These are phyloP conservation scores for Nicotiana noctiflora DNA, from an alignment of 257 asterid genomes.

Conservation along the genomic window DNA sequence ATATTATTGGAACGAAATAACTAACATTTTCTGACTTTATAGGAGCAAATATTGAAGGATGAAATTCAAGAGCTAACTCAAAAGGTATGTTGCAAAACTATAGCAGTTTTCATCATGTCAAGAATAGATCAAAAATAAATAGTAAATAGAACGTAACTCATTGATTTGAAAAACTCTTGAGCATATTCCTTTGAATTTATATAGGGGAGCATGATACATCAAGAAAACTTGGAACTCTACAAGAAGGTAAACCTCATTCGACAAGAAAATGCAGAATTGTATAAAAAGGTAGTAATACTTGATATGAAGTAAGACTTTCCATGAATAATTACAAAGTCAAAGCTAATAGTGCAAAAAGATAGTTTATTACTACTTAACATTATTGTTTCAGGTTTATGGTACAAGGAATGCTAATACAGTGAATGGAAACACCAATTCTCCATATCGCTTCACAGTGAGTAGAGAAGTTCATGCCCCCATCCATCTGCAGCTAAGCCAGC, in stretches of 20 bases:
- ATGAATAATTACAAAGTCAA: not conserved
- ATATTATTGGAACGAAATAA: too few species aligned
- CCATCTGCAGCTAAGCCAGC: conserved; percentile 61
- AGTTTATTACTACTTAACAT: not conserved
- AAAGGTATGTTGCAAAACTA: conserved; percentile 37
- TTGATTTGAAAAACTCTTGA: not conserved
- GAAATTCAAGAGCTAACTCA: conserved; percentile 56
- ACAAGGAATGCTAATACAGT: conserved; percentile 28
- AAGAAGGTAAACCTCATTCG: conserved; percentile 62
- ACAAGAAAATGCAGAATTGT: conserved; percentile 42
- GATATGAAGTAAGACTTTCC: not conserved
- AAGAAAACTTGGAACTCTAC: conserved; percentile 71
- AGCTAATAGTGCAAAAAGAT: not conserved
- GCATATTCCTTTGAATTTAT: not conserved
- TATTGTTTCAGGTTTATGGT: conserved; percentile 44
- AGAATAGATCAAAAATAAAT: not conserved
- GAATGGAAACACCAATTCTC: conserved; percentile 20
- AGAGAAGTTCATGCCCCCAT: conserved; percentile 26
- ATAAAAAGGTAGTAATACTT: conserved; percentile 34
- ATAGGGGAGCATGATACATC: conserved; percentile 65
- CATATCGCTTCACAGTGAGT: conserved; percentile 25
- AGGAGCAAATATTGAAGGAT: conserved; percentile 55
- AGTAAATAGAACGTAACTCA: not conserved
- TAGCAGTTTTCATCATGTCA: not conserved
- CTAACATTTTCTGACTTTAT: conserved; percentile 10